Evolutionary conservation across 371 early-diverging fungal species (phyloP), one percentile per base, ranked within the genome.

Genomic region (Mucor sp.): DNA sequence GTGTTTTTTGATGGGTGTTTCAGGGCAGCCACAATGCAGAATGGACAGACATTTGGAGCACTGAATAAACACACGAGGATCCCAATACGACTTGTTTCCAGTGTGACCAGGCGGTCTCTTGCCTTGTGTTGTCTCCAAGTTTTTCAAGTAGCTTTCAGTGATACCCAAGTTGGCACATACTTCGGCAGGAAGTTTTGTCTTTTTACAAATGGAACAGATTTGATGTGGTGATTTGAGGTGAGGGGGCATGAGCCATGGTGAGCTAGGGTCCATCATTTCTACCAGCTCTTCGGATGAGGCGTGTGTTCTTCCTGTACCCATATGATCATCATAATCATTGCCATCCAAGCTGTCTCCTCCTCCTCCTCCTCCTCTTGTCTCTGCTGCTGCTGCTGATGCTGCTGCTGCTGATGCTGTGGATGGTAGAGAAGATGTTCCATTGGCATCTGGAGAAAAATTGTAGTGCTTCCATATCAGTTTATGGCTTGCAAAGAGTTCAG

Each of bases 31-130:
- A 57, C 71, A 74, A 21, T 71, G 75, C 11, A 71, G 56, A 17
- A 39, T 28, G 0, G 32, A 28, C 17, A 62, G 25, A 53, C 71
- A 74, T 15, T 43, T 55, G 15, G 60, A 25, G 60, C 74, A 74
- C 32, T 65, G 47, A 23, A 74, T 70, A 58, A 70, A 67, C 15
- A 74, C 74, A 1, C 71, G 68, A 19, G 74, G 74, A 58, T 74
- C 74, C 74, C 74, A 74, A 27, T 17, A 47, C 14, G 30, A 21
- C 28, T 63, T 63, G 3, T 19, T 19, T 14, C 74, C 74, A 17
- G 71, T 74, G 27, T 58, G 65, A 0, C 74, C 74, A 19, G 55
- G 28, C 6, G 33, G 37, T 48, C 74, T 39, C n/a, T 53, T 39
- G 23, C 65, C 39, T 6, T 35, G 41, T 17, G 74, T 74, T 3